These are phyloP conservation scores for Coemansia nantahalensis DNA, from an alignment of 192 early-diverging fungal species.

Conservation along the genomic window DNA sequence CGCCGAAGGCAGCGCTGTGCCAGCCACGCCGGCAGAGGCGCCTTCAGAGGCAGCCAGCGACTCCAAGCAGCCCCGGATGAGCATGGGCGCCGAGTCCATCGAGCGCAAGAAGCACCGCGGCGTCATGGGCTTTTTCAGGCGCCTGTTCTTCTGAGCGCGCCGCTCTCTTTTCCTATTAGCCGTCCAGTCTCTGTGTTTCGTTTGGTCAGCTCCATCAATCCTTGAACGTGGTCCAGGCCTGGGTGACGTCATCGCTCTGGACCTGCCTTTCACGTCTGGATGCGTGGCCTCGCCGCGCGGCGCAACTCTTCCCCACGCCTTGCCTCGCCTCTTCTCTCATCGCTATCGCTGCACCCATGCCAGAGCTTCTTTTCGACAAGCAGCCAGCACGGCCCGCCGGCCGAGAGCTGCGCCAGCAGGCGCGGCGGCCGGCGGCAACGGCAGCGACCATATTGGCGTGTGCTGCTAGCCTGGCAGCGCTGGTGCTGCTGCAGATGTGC, in stretches of 20 bases:
- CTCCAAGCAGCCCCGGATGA: slow-evolving; percentile 14
- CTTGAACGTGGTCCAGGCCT: too few species aligned
- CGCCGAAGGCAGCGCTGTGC: slow-evolving; percentile 2
- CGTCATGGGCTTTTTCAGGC: slow-evolving; percentile 41
- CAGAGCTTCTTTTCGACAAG: not conserved
- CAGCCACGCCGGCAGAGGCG: not conserved
- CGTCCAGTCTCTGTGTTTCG: not conserved
- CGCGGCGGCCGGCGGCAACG: too few species aligned
- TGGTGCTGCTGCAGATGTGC: not conserved
- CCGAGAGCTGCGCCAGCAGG: not conserved
- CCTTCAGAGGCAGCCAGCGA: slow-evolving; percentile 1
- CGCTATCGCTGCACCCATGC: not conserved
- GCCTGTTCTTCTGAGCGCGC: slow-evolving; percentile 32
- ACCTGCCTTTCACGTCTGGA: slow-evolving; percentile 1
- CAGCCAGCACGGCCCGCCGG: too few species aligned
- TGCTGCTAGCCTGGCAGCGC: not conserved
- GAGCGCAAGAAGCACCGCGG: slow-evolving; percentile 46
- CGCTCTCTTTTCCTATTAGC: too few species aligned
- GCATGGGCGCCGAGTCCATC: slow-evolving; percentile 9
- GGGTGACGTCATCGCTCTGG: too few species aligned
- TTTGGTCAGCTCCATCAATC: too few species aligned
- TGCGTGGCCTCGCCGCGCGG: too few species aligned
- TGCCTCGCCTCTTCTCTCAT: not conserved
- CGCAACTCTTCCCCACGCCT: too few species aligned
- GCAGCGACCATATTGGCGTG: not conserved